A percentile compares a stretch with the other conserved stretches of the same genome.
phyloP scores from a whole-genome alignment of 139 green algal species.

The Pleodorina starrii region DNA sequence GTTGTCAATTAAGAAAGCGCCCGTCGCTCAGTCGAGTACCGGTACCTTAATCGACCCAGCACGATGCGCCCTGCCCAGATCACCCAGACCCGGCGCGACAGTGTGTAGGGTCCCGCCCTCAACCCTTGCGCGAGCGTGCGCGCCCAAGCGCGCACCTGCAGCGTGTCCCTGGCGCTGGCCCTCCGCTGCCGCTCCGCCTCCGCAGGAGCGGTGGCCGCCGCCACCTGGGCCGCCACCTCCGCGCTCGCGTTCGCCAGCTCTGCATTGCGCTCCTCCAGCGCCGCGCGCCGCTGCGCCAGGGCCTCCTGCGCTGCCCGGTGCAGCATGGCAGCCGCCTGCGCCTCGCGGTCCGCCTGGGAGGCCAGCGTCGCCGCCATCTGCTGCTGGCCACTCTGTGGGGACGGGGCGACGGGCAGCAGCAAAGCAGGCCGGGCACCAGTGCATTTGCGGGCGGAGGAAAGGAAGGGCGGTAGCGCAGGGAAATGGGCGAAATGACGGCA shows the following conservation, averaged over 20 bases:
- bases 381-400: conserved; percentile 32
- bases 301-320: conserved; percentile 20
- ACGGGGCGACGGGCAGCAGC: neutral
- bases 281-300: neutral
- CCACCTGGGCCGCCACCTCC: neutral
- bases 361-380: conserved; percentile 36
- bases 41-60: too few relatives aligned
- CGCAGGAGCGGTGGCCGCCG: neutral
- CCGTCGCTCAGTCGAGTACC: too few relatives aligned
- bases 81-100: too few relatives aligned
- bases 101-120: too few relatives aligned
- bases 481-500: too few relatives aligned
- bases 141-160: conserved; percentile 40
- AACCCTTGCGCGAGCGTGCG: too few relatives aligned
- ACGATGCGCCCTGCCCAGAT: too few relatives aligned
- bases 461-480: neutral
- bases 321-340: conserved; percentile 18
- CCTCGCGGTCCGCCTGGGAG: conserved; percentile 17
- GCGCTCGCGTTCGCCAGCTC: conserved; percentile 16
- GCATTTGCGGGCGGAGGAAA: neutral
- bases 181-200: conserved; percentile 11
- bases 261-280: conserved; percentile 31
- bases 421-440: neutral
- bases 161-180: neutral
- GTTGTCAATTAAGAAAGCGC: too few relatives aligned